Conservation (phyloP, 2,329 filamentous ascomycete species). For the Parastagonospora avenae region DNA sequence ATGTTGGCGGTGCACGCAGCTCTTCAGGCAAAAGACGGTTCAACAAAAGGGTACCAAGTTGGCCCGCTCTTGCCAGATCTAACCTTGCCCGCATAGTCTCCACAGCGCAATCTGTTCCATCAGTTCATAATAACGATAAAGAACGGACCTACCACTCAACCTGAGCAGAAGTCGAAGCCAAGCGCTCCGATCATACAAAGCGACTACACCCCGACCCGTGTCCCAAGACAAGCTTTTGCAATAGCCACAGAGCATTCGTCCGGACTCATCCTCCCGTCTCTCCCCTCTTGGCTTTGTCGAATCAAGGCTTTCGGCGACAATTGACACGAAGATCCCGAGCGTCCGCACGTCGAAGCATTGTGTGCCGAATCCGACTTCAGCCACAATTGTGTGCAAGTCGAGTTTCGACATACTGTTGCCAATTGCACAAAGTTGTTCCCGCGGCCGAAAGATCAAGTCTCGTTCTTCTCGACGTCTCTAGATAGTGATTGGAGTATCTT, state of each 20-base stretch:
- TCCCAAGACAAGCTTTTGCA: neutral
- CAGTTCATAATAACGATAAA: too few species aligned
- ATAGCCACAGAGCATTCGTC: neutral
- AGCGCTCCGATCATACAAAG: neutral
- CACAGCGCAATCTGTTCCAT: neutral
- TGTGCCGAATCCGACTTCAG: neutral
- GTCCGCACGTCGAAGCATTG: neutral
- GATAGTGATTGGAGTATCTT: neutral
- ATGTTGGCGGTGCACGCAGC: neutral
- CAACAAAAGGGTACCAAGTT: too few species aligned
- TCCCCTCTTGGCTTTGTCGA: neutral
- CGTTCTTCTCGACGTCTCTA: neutral
- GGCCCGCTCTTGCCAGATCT: too few species aligned
- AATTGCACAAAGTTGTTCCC: neutral
- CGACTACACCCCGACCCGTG: neutral
- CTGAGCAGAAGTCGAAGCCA: neutral
- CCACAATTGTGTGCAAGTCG: neutral
- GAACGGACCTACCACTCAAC: too few species aligned
- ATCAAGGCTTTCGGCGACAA: constrained; percentile 1
- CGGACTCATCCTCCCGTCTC: neutral
- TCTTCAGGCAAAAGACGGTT: neutral
- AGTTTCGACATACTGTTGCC: neutral
- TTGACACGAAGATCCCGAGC: neutral
- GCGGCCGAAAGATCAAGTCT: neutral
- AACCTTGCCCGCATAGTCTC: too few species aligned